Evolutionary conservation across 2,329 filamentous ascomycete species (phyloP).

Genomic region (Metarhizium sp.): DNA sequence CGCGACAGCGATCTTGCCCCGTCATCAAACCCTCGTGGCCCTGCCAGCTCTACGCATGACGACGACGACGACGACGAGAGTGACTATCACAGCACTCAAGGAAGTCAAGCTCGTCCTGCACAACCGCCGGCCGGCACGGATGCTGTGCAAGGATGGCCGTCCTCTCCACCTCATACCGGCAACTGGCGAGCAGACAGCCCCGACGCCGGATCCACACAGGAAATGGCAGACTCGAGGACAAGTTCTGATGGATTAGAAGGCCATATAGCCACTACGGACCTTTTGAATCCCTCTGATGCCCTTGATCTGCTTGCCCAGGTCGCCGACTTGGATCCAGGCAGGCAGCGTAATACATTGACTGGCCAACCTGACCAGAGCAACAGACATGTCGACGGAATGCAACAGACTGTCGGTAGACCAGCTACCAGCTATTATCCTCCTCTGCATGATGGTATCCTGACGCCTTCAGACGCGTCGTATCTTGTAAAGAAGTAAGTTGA

Average conservation of each 20-base stretch:
- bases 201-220: constrained; percentile 7
- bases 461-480: constrained; percentile 14
- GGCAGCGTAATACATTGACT: constrained; percentile 5
- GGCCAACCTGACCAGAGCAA: constrained; percentile 8
- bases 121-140: background rate
- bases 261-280: constrained; percentile 29
- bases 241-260: constrained; percentile 22
- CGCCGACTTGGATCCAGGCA: constrained; percentile 25
- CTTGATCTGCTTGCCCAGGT: constrained; percentile 31
- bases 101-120: background rate
- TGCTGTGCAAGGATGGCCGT: constrained; percentile 7
- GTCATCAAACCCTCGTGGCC: background rate
- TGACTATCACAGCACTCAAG: constrained; percentile 4
- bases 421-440: constrained; percentile 19
- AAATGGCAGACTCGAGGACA: constrained; percentile 6
- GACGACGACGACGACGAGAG: constrained; percentile 7
- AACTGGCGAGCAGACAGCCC: constrained; percentile 10
- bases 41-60: background rate
- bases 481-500: constrained; percentile 18
- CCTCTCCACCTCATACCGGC: constrained; percentile 8
- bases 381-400: constrained; percentile 7
- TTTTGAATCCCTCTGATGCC: constrained; percentile 32
- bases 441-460: constrained; percentile 20
- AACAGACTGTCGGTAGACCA: background rate
- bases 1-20: background rate